Evolutionary conservation across 768 basidiomycete genomes (phyloP).

Genomic region (Lentinus tigrinus): DNA sequence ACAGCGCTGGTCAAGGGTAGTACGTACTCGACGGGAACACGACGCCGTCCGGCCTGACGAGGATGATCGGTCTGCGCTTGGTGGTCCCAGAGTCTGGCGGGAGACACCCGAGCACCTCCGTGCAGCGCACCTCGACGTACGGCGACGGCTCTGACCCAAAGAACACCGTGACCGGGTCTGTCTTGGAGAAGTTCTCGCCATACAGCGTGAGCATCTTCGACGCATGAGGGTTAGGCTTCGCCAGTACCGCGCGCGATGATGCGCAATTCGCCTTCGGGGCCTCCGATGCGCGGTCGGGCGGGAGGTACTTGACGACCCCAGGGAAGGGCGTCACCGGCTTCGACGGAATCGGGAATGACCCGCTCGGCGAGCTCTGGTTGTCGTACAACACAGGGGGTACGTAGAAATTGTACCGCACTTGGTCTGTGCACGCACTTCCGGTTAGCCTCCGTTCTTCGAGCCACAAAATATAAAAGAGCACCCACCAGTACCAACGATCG

Average conservation of each 20-base stretch:
- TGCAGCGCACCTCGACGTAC: constrained; percentile 85
- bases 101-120: constrained; percentile 79
- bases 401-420: constrained; percentile 92
- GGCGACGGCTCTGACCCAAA: constrained; percentile 86
- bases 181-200: constrained; percentile 86
- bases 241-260: constrained; percentile 62
- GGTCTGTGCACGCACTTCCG: constrained; percentile 47
- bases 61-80: constrained; percentile 77
- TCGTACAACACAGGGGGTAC: constrained; percentile 84
- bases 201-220: constrained; percentile 84
- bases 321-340: constrained; percentile 88
- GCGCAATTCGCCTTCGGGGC: constrained; percentile 72
- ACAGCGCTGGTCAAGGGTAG: constrained; percentile 62
- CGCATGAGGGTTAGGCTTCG: constrained; percentile 77
- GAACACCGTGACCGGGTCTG: constrained; percentile 79
- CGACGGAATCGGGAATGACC: constrained; percentile 73
- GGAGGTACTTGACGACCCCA: constrained; percentile 85
- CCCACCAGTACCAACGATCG: constrained; percentile 87
- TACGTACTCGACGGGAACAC: constrained; percentile 81
- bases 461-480: constrained; percentile 13
- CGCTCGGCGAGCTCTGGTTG: constrained; percentile 66
- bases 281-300: constrained; percentile 84
- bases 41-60: constrained; percentile 82
- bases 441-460: constrained; percentile 3
- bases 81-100: constrained; percentile 67